Conservation (phyloP, 1,284 basidiomycete genomes). For the Chalciporus piperatoides region DNA sequence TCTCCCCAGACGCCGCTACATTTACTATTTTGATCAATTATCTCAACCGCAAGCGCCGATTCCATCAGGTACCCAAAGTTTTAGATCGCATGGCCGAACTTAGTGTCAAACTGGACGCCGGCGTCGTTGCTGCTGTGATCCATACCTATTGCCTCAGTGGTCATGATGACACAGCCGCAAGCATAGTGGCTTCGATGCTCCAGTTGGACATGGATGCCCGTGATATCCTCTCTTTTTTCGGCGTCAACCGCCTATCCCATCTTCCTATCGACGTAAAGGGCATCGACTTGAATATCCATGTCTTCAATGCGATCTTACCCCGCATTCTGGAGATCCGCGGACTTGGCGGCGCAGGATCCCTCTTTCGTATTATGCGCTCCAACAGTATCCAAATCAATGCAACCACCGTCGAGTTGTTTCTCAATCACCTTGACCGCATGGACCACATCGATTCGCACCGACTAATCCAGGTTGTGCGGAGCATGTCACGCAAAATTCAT, state of each 20-base stretch:
- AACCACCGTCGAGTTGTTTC: constrained; percentile 50
- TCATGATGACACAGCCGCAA: constrained; percentile 45
- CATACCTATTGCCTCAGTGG: constrained; percentile 50
- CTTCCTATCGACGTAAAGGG: constrained; percentile 34
- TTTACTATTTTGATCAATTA: constrained; percentile 64
- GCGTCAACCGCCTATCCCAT: constrained; percentile 18
- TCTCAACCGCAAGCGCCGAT: constrained; percentile 44
- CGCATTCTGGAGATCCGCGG: constrained; percentile 47
- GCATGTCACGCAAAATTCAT: constrained; percentile 37
- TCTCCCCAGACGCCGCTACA: constrained; percentile 53
- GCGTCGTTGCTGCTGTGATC: constrained; percentile 50
- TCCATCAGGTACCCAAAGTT: constrained; percentile 44
- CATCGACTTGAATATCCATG: constrained; percentile 42
- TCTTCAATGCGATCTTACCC: constrained; percentile 59
- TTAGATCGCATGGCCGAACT: constrained; percentile 45
- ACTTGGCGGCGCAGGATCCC: constrained; percentile 40
- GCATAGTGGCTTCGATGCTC: constrained; percentile 48
- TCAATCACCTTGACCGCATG: constrained; percentile 45
- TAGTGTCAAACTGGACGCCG: constrained; percentile 45
- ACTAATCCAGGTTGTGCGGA: constrained; percentile 46
- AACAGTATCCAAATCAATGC: constrained; percentile 47
- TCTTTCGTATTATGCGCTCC: constrained; percentile 53
- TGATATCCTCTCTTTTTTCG: constrained; percentile 25
- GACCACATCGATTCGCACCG: constrained; percentile 41
- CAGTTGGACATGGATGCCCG: constrained; percentile 20